Evolutionary conservation across 805 yeast genomes (phyloP).

Genomic region (Zygoascus biomembranicola): DNA sequence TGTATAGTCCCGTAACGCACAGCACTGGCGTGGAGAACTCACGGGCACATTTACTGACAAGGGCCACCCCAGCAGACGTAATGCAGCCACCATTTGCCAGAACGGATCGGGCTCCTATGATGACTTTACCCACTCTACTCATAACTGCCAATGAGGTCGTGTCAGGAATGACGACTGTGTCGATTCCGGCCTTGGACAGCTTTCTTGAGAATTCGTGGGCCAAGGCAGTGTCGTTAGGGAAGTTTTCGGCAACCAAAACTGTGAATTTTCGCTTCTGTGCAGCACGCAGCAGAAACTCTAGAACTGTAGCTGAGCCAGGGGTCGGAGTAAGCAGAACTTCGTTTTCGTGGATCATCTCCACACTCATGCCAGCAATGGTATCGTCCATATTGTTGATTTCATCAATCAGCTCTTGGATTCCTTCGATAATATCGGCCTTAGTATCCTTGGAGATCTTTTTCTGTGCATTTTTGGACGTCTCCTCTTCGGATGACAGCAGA

Average conservation of each 20-base stretch:
- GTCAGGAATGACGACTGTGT: constrained; percentile 87
- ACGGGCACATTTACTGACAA: constrained; percentile 92
- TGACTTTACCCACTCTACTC: constrained; percentile 95
- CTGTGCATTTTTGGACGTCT: constrained; percentile 12
- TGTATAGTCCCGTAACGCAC: constrained; percentile 89
- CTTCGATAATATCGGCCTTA: constrained; percentile 81
- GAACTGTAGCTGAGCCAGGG: constrained; percentile 82
- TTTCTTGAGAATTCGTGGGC: constrained; percentile 76
- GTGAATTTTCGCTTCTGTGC: constrained; percentile 85
- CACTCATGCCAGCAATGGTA: constrained; percentile 82
- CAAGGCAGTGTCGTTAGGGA: constrained; percentile 73
- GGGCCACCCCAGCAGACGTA: constrained; percentile 81
- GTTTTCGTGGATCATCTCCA: constrained; percentile 89
- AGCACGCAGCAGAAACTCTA: constrained; percentile 79
- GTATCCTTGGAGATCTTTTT: constrained; percentile 39
- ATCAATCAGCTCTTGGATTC: constrained; percentile 84
- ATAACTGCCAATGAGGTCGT: constrained; percentile 88
- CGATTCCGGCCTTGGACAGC: constrained; percentile 77
- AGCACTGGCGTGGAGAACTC: constrained; percentile 95
- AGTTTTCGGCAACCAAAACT: constrained; percentile 79
- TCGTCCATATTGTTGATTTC: constrained; percentile 86
- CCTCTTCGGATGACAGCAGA: constrained; percentile 48
- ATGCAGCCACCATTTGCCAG: constrained; percentile 95
- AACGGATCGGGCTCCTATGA: constrained; percentile 85
- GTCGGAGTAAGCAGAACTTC: constrained; percentile 72